Conservation (phyloP, 1,284 basidiomycete species). For the Chalciporus sp. region DNA sequence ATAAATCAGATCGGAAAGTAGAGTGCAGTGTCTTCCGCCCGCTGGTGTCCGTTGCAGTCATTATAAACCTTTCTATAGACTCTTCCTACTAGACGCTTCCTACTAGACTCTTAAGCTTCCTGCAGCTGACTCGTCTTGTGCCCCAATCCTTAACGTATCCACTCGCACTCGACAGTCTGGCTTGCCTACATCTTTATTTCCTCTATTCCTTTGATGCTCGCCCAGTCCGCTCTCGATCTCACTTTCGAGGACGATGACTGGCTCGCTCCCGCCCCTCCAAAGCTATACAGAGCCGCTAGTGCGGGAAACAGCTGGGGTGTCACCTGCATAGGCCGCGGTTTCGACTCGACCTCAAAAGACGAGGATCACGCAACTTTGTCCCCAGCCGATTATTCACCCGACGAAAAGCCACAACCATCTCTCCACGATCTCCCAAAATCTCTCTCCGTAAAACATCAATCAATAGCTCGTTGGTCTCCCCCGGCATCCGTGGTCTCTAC, state of each 20-base stretch:
- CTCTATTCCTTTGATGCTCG: constrained; percentile 47
- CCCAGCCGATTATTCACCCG: constrained; percentile 9
- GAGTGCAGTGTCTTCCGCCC: neutral
- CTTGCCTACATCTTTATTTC: neutral
- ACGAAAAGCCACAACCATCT: constrained; percentile 6
- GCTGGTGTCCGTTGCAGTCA: neutral
- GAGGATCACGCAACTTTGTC: constrained; percentile 28
- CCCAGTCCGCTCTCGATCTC: constrained; percentile 58
- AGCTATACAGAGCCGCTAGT: constrained; percentile 63
- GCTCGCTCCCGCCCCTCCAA: constrained; percentile 48
- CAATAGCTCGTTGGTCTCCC: constrained; percentile 11
- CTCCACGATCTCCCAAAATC: constrained; percentile 15
- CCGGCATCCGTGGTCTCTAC: constrained; percentile 19
- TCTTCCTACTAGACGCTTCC: neutral
- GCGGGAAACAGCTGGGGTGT: constrained; percentile 79
- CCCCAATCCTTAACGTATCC: neutral
- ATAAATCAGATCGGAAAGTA: constrained; percentile 1
- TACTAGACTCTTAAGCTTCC: too few species aligned
- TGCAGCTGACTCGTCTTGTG: neutral
- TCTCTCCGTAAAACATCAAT: constrained; percentile 9
- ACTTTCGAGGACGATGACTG: constrained; percentile 67
- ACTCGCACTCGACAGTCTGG: constrained; percentile 4
- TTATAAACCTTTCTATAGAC: constrained; percentile 4
- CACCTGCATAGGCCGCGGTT: constrained; percentile 80
- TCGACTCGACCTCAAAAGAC: constrained; percentile 62